Evolutionary conservation across 2,329 filamentous ascomycete species (phyloP).

Genomic region (Claviceps sp.): DNA sequence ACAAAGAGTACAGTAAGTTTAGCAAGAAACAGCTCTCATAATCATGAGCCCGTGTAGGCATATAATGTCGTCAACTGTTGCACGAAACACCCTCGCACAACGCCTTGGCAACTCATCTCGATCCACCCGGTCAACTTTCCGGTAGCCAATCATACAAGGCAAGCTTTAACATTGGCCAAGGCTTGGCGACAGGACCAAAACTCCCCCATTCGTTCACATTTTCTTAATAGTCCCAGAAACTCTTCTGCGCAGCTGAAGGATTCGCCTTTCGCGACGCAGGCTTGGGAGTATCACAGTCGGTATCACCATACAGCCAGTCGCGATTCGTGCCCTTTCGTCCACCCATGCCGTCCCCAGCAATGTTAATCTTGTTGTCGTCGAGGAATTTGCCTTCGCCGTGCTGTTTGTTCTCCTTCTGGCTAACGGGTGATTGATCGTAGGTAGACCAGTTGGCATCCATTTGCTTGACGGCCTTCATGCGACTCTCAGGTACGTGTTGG

Average conservation of each 20-base stretch:
- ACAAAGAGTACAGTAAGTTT: background rate
- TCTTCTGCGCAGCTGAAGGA: slow-evolving; percentile 6
- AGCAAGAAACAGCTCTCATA: slow-evolving; percentile 14
- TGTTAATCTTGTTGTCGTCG: slow-evolving; percentile 25
- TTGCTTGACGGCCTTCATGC: slow-evolving; percentile 57
- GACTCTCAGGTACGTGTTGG: slow-evolving; percentile 40
- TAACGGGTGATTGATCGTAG: slow-evolving; percentile 39
- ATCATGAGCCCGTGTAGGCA: slow-evolving; percentile 19
- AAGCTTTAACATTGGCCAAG: no score
- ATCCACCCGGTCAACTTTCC: background rate
- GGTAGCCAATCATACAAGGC: no score
- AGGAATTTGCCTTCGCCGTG: slow-evolving; percentile 37
- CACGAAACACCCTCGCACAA: slow-evolving; percentile 2
- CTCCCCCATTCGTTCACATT: background rate
- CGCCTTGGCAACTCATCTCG: slow-evolving; percentile 4
- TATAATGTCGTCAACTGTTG: background rate
- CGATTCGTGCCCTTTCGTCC: slow-evolving; percentile 40
- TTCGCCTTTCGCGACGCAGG: slow-evolving; percentile 24
- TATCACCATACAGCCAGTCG: slow-evolving; percentile 45
- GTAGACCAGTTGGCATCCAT: slow-evolving; percentile 53
- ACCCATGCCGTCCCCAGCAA: slow-evolving; percentile 54
- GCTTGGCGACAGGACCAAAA: background rate
- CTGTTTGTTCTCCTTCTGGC: slow-evolving; percentile 38
- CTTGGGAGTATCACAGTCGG: slow-evolving; percentile 27
- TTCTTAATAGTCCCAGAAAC: slow-evolving; percentile 30